Conservation (phyloP, 2,329 filamentous ascomycete species). For the Elsinoe batatas region DNA sequence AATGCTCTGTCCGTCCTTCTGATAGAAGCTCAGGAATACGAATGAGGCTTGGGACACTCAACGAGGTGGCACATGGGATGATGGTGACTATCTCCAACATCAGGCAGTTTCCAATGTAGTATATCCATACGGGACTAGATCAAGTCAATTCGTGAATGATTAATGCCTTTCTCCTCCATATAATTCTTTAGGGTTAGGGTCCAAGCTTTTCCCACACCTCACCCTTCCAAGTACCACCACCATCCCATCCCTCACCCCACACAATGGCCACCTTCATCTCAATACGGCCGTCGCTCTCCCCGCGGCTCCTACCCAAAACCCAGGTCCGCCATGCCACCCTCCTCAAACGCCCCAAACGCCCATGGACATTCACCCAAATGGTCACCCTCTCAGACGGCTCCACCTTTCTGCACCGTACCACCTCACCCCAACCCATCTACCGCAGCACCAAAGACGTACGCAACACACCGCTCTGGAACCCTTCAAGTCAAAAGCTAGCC, state of each 20-base stretch:
- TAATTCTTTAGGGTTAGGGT: background rate
- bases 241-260: background rate
- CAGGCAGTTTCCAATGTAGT: background rate
- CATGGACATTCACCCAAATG: slow-evolving; percentile 96
- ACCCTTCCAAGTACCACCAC: background rate
- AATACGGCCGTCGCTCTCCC: slow-evolving; percentile 1
- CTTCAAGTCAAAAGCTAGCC: slow-evolving; percentile 64
- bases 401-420: slow-evolving; percentile 70
- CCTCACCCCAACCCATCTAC: slow-evolving; percentile 56
- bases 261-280: background rate
- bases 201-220: background rate
- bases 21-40: background rate
- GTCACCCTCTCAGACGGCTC: slow-evolving; percentile 85
- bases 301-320: slow-evolving; percentile 13
- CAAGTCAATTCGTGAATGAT: too few species aligned
- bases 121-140: background rate
- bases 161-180: background rate
- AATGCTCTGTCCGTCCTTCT: background rate
- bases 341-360: slow-evolving; percentile 75
- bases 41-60: background rate
- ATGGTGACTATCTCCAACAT: too few species aligned
- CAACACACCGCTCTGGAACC: slow-evolving; percentile 89
- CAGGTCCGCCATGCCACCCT: slow-evolving; percentile 77
- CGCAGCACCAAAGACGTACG: slow-evolving; percentile 68
- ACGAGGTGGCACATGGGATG: too few species aligned